Evolutionary conservation across 257 asterid species (phyloP).

Genomic region (Solanum chaucha): DNA sequence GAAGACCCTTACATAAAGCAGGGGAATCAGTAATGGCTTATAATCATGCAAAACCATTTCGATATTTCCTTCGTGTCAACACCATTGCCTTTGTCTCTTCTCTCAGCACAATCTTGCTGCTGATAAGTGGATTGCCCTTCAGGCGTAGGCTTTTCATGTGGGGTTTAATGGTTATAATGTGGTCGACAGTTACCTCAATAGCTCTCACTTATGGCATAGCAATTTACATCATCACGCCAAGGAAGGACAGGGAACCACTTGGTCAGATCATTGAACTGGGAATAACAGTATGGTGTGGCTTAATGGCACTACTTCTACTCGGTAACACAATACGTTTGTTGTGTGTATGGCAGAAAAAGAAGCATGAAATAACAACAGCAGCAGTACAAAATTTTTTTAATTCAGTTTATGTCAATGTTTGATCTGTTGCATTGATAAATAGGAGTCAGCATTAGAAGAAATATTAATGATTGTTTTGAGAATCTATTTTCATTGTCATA

Average conservation of each 20-base stretch:
- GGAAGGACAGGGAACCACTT: conserved; percentile 3
- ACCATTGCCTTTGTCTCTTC: too few relatives aligned
- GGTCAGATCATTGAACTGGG: conserved; percentile 8
- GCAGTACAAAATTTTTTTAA: background rate
- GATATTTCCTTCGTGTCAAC: too few relatives aligned
- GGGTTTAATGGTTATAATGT: conserved; percentile 50
- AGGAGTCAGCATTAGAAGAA: background rate
- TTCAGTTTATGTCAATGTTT: background rate
- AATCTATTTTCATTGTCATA: background rate
- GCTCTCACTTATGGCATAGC: conserved; percentile 35
- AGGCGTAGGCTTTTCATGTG: too few relatives aligned
- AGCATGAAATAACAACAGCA: conserved; percentile 6
- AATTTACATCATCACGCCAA: conserved; percentile 21
- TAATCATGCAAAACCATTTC: too few relatives aligned
- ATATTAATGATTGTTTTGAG: background rate
- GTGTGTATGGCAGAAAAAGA: conserved; percentile 17
- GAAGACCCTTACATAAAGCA: too few relatives aligned
- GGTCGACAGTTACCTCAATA: conserved; percentile 28
- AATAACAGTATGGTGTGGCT: conserved; percentile 24
- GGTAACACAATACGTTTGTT: conserved; percentile 30
- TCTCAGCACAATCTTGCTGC: too few relatives aligned
- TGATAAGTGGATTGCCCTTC: too few relatives aligned
- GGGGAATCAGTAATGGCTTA: too few relatives aligned
- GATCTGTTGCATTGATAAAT: background rate
- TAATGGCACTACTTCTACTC: conserved; percentile 26